These are phyloP conservation scores for Fraxinus xanthoxyloides DNA, from an alignment of 305 asterid species.

Conservation along the genomic window DNA sequence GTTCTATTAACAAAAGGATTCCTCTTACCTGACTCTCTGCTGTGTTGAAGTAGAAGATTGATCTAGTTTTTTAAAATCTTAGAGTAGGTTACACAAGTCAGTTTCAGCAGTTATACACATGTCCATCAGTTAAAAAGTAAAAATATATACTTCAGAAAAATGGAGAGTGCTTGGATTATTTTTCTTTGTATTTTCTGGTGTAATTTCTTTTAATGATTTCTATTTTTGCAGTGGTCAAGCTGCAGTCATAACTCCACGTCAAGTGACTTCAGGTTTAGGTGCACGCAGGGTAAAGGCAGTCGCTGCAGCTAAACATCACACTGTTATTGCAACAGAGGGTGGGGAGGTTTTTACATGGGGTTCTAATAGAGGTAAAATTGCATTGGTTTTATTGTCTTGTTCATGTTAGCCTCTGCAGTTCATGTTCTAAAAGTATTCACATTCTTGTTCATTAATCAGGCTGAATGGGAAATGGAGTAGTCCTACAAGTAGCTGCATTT, in stretches of 20 bases:
- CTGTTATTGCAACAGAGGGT: constrained; percentile 86
- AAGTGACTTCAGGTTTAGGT: constrained; percentile 86
- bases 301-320: constrained; percentile 99
- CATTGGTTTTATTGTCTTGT: background rate
- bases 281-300: constrained; percentile 81
- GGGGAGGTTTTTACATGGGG: constrained; percentile 99
- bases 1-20: background rate
- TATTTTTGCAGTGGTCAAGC: constrained; percentile 89
- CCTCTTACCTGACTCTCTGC: background rate
- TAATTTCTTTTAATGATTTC: constrained; percentile 15
- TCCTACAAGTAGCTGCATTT: background rate
- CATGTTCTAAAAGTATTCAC: background rate
- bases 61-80: background rate
- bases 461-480: constrained; percentile 12
- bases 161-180: background rate
- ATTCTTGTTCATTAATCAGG: constrained; percentile 7
- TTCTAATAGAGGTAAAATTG: constrained; percentile 82
- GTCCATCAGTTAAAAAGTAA: background rate
- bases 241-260: constrained; percentile 98
- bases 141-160: background rate
- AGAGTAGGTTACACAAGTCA: background rate
- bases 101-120: background rate
- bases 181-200: constrained; percentile 1
- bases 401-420: constrained; percentile 1
- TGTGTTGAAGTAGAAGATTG: background rate